A percentile compares a stretch with the other conserved stretches of the same genome.
These are phyloP conservation scores for Spizellomyces punctatus DNA, from an alignment of 192 early-diverging fungal genomes.

Conservation along the genomic window DNA sequence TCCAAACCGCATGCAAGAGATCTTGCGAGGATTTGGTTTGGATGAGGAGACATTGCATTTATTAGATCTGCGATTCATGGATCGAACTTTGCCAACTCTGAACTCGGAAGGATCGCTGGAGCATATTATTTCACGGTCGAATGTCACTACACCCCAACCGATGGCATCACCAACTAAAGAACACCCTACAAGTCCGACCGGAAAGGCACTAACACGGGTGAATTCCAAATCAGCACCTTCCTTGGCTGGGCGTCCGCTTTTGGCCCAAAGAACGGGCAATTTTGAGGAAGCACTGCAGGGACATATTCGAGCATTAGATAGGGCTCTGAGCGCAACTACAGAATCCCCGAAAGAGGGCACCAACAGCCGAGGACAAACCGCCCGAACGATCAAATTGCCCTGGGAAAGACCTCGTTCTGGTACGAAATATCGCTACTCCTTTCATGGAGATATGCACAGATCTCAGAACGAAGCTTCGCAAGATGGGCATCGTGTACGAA, in stretches of 20 bases:
- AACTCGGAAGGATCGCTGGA: conserved; percentile 32
- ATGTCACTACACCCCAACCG: conserved; percentile 17
- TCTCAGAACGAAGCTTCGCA: conserved; percentile 4
- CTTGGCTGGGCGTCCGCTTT: background rate
- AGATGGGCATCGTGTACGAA: conserved; percentile 4
- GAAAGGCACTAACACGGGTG: background rate
- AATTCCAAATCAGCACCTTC: conserved; percentile 10
- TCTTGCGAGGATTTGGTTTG: conserved; percentile 34
- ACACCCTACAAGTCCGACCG: background rate
- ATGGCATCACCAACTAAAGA: conserved; percentile 12
- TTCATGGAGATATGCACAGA: conserved; percentile 8
- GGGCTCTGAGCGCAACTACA: too few relatives aligned
- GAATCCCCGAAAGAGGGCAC: background rate
- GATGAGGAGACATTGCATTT: conserved; percentile 24
- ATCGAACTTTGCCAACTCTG: conserved; percentile 20
- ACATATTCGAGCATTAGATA: too few relatives aligned
- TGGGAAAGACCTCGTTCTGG: conserved; percentile 20
- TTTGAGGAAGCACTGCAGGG: too few relatives aligned
- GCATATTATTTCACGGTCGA: conserved; percentile 24
- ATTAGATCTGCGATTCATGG: conserved; percentile 23
- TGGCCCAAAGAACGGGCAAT: background rate
- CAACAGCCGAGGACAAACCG: background rate
- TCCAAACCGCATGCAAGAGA: conserved; percentile 6
- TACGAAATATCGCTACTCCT: conserved; percentile 6
- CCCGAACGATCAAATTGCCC: conserved; percentile 13